phyloP scores from a whole-genome alignment of 768 basidiomycete species.

The Lenzites betulinus region DNA sequence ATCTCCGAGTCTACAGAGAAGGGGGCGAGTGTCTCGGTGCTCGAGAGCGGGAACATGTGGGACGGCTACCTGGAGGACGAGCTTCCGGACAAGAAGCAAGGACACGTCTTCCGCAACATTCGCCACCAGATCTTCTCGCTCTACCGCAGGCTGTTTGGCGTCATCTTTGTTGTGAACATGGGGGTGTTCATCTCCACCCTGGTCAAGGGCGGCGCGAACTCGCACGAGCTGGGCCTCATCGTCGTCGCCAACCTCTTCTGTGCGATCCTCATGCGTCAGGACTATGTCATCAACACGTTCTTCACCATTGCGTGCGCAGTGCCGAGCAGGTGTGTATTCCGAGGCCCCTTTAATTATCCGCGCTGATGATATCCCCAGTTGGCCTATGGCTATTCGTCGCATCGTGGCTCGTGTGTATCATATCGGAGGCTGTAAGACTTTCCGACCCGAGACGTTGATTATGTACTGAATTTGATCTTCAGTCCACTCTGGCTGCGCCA shows the following conservation, averaged over 20 bases:
- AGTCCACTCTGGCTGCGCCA: conserved; percentile 59
- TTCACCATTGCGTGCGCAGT: conserved; percentile 54
- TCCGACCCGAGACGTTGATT: conserved; percentile 32
- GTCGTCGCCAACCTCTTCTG: conserved; percentile 46
- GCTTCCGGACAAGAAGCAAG: conserved; percentile 52
- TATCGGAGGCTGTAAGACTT: conserved; percentile 48
- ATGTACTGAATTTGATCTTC: conserved; percentile 15
- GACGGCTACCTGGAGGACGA: conserved; percentile 53
- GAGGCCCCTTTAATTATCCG: too few species aligned
- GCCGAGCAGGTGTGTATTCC: conserved; percentile 47
- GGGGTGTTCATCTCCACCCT: conserved; percentile 45
- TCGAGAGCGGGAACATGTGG: conserved; percentile 40
- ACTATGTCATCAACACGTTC: conserved; percentile 61
- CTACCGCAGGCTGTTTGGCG: conserved; percentile 55
- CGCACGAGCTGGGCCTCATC: conserved; percentile 38
- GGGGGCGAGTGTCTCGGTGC: conserved; percentile 26
- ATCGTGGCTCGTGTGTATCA: conserved; percentile 59
- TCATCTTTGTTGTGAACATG: conserved; percentile 54
- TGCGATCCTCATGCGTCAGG: conserved; percentile 47
- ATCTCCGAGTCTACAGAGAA: conserved; percentile 20
- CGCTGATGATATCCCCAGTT: conserved; percentile 39
- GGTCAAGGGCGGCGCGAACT: conserved; percentile 29
- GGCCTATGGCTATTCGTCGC: conserved; percentile 56
- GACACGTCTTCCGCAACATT: conserved; percentile 51
- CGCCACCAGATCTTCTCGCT: conserved; percentile 57